Base-by-base conservation (phyloP, 2,329 filamentous ascomycete species). In the Paecilomyces niveus region DNA sequence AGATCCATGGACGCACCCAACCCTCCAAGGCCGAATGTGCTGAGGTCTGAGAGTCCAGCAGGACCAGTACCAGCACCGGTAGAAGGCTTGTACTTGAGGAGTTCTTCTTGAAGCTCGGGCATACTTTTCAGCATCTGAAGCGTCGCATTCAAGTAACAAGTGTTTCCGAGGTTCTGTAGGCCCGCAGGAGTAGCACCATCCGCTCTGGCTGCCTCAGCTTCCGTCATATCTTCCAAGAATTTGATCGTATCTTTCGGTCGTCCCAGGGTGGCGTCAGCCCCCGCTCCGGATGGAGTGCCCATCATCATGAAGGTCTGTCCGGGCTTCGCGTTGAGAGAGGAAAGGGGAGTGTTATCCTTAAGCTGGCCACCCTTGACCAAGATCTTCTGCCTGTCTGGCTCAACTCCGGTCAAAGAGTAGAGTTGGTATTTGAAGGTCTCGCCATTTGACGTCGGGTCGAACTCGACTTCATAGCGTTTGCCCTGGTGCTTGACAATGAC, bases 221-320 rank as follows among this genome's bases (percentile, higher is more conserved):
- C 92, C 26, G 90, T 95, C 93, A 99, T 97, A 73, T 99, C 94
- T 76, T 99, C 94, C 62, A 96, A 77, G 68, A 99, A 99, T 75
- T 89, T 94, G 69, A 92, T 82, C 65, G 84, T 82, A 70, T 95
- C 88, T 70, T 88, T 89, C 32, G 94, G 94, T 56, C 80, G 79
- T 56, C 88, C 85, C 60, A 87, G 80, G 31, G 89, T 80, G 21
- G 76, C 81, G 15, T 79, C 75, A 33, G 76, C 78, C 50, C 82
- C 82, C 55, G 83, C 85, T 13, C 84, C 85, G 21, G 89, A 86
- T 3, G 93, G 89, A 2, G 90, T 94, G 39, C 95, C 95, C 84
- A 99, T 90, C 89, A 99, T 95, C 87, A 96, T 96, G 73, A 99
- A 89, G 22, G 81, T 83, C 74, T 96, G 90, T 58, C 89, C 89